Conservation (phyloP, 139 green algal genomes). For the Eudorina sp. region DNA sequence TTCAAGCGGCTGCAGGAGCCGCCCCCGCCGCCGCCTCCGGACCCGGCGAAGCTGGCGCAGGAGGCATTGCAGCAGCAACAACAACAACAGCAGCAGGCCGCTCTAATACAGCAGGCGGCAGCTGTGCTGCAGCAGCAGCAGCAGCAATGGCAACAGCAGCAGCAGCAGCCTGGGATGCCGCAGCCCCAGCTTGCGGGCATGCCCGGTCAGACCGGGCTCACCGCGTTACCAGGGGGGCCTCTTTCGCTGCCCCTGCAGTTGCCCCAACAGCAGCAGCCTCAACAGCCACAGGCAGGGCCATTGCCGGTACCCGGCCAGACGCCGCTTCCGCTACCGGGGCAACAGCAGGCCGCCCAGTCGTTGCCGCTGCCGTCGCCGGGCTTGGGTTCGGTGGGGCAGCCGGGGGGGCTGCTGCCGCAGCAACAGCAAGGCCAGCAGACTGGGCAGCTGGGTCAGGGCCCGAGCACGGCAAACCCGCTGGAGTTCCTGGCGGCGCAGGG, state of each 20-base stretch:
- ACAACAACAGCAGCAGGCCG: slow-evolving; percentile 2
- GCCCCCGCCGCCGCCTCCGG: slow-evolving; percentile 15
- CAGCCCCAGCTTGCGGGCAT: neutral
- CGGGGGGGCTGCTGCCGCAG: neutral
- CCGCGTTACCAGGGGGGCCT: neutral
- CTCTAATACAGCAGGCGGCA: neutral
- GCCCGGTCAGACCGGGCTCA: neutral
- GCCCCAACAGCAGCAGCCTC: neutral
- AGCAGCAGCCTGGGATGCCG: neutral
- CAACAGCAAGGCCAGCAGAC: slow-evolving; percentile 2
- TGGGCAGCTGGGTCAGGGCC: too few relatives aligned
- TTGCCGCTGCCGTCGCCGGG: neutral
- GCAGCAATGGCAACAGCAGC: neutral
- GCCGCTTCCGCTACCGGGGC: neutral
- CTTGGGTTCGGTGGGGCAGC: neutral
- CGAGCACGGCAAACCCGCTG: too few relatives aligned
- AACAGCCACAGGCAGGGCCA: too few relatives aligned
- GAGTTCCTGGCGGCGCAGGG: too few relatives aligned
- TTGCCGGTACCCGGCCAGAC: neutral
- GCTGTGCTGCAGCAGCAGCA: slow-evolving; percentile 32
- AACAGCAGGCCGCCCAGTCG: neutral
- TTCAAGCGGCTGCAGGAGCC: slow-evolving; percentile 16
- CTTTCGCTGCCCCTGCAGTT: neutral
- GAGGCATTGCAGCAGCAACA: slow-evolving; percentile 27
- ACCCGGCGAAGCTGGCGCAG: neutral